Conservation (phyloP, 1,284 basidiomycete species). For the Sanghuangporus baumii region DNA sequence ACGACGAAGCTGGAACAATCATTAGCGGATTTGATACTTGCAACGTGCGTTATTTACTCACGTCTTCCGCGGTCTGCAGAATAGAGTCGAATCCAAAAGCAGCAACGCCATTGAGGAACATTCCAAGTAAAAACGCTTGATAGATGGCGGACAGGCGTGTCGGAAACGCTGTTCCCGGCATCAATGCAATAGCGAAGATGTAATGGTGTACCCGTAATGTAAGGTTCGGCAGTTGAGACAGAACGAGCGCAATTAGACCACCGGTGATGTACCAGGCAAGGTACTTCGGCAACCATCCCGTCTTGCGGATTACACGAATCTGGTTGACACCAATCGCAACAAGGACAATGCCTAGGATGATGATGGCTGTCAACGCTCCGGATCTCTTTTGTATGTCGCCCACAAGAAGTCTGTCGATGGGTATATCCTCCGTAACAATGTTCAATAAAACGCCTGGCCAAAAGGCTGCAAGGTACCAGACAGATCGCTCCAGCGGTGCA, state of each 20-base stretch:
- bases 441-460: conserved; percentile 77
- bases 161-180: conserved; percentile 78
- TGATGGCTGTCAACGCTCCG: conserved; percentile 67
- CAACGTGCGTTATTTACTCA: conserved; percentile 30
- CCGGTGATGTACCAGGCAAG: conserved; percentile 64
- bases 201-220: conserved; percentile 71
- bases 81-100: conserved; percentile 80
- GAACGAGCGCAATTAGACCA: conserved; percentile 58
- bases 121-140: conserved; percentile 76
- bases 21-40: conserved; percentile 1
- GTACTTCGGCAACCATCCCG: conserved; percentile 77
- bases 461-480: conserved; percentile 74
- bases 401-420: conserved; percentile 65
- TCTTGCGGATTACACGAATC: conserved; percentile 76
- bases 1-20: conserved; percentile 48
- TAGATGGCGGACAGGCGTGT: conserved; percentile 75
- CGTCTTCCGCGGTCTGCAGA: conserved; percentile 70
- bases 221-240: conserved; percentile 67
- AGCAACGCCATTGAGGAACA: conserved; percentile 75
- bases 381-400: conserved; percentile 65
- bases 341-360: conserved; percentile 66
- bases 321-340: conserved; percentile 65
- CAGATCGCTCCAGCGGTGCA: conserved; percentile 64
- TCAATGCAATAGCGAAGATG: conserved; percentile 67
- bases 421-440: conserved; percentile 61